Percentiles rank a stretch among this genome's conserved stretches.
Conservation (phyloP, 2,329 filamentous ascomycete genomes). For the Curvularia verruculosa region DNA sequence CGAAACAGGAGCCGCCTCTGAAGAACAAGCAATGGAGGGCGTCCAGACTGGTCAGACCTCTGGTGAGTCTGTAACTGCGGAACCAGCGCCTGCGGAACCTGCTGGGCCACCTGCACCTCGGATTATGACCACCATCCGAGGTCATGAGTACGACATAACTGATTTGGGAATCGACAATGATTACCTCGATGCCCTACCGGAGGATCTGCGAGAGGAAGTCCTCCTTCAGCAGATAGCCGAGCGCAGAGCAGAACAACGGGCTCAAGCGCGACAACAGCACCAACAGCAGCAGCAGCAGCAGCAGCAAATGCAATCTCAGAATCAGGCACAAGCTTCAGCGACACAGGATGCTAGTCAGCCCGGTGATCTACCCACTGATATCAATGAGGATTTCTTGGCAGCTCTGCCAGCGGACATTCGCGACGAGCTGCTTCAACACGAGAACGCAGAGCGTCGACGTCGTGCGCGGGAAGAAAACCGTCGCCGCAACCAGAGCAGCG, state of each 20-base stretch:
- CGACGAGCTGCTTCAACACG: slow-evolving; percentile 87
- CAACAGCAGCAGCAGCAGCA: slow-evolving; percentile 58
- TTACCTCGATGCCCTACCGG: slow-evolving; percentile 95
- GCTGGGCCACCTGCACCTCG: slow-evolving; percentile 56
- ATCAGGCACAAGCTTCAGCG: slow-evolving; percentile 20
- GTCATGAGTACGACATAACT: slow-evolving; percentile 89
- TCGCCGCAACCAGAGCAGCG: slow-evolving; percentile 64
- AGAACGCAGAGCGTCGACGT: slow-evolving; percentile 85
- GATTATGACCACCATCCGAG: slow-evolving; percentile 81
- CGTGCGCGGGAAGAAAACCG: slow-evolving; percentile 83
- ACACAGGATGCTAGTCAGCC: slow-evolving; percentile 47
- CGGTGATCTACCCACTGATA: slow-evolving; percentile 78
- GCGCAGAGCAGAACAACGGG: slow-evolving; percentile 60
- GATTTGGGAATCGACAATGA: slow-evolving; percentile 92
- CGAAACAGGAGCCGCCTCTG: slow-evolving; percentile 48
- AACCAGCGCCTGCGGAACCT: slow-evolving; percentile 29
- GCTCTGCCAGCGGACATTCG: slow-evolving; percentile 90
- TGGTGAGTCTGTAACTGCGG: slow-evolving; percentile 28
- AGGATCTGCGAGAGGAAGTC: slow-evolving; percentile 94
- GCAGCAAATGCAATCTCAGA: slow-evolving; percentile 39
- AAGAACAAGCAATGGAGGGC: slow-evolving; percentile 73
- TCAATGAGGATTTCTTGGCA: slow-evolving; percentile 92
- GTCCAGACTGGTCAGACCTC: slow-evolving; percentile 61
- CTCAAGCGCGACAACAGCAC: slow-evolving; percentile 15
- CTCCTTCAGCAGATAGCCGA: slow-evolving; percentile 88